Evolutionary conservation across 306 rosid species (phyloP), one percentile per base, ranked within the genome.

Genomic region (Malus sylvestris): DNA sequence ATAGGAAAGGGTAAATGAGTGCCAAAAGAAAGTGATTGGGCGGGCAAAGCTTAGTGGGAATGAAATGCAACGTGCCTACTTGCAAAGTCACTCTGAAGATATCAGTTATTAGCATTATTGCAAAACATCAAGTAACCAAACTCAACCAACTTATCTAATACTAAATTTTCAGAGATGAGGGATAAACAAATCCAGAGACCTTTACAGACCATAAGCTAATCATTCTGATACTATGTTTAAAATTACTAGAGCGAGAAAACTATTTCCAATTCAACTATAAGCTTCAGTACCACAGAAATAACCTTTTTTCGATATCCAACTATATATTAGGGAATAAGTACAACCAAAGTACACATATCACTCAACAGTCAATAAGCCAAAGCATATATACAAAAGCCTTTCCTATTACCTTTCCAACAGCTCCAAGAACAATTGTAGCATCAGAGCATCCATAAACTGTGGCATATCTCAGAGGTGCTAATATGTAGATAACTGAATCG

Each of bases 361-460:
- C 10, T 23, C 30, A 40, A n/a, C 68, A 38, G 18, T 40, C 40
- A 30, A 64, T 23, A 60, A 29, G 46, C 29, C 78, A 29, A 76
- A 63, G 42, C 66, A 84, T 57, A 23, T 65, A 75, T 7, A 20
- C 33, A 44, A 68, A 66, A 61, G 55, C 11, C 58, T 52, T 72
- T 70, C 32, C n/a, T 25, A 65, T 88, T 89, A 96, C 99, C 98
- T 92, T 96, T 79, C 99, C 99, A 81, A 96, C 97, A 67, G 99
- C 98, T 81, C 99, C 99, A 74, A 96, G 75, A 79, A 96, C 91
- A 69, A 96, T 86, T 45, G 99, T 96, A 71, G 96, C 85, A 89
- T 96, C 99, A 57, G 99, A 96, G 87, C 98, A 91, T 76, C 99
- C 99, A 87, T 92, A 89, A 72, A 96, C 82, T 46, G 97, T 96